Base-by-base conservation (phyloP, 2,329 filamentous ascomycete species). In the Claviceps citrina region DNA sequence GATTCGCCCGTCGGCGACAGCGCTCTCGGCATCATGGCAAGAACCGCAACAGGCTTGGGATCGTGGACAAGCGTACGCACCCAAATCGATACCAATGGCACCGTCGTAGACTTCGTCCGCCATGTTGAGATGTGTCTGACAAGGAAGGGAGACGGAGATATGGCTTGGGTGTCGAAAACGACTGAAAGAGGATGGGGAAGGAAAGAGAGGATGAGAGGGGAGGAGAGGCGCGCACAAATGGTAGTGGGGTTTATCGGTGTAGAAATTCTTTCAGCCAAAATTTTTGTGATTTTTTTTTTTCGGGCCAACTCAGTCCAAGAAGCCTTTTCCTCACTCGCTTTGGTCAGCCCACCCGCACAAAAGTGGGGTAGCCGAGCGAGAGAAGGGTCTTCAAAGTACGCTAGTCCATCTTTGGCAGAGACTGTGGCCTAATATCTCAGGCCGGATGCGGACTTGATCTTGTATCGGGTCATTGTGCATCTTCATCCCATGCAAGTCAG, bases 31-130 rank as follows among this genome's bases (percentile, higher is more conserved):
- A 15, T 26, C 12, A 27, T 20, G 20, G 8, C 16, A 27, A n/a
- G 12, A 19, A 39, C 16, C 16, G 19, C 30, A 27, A 18, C 12
- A 22, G 25, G 19, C 13, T 13, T 10, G 18, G 22, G 9, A 32
- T 24, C 16, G n/a, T 19, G 37, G 16, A 12, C 15, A 16, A 34
- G 13, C 24, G 7, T 36, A 70, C 80, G 59, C 73, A 93, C 89
- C 91, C 72, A 98, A 78, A 81, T 98, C 91, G 73, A 98, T 98
- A 79, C 91, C 91, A 73, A 96, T 85, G 78, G 91, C 91, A 83
- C 91, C 91, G 66, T 98, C 91, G 68, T 96, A 98, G 59, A 93
- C 80, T 80, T 95, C 89, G 67, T 94, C 86, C 66, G 84, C 80
- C 89, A 95, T 95, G 63, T 70, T 84, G 58, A 54, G 54, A 31